Evolutionary conservation across 1,284 basidiomycete species (phyloP), one percentile per base, ranked within the genome.

Genomic region (Anthracocystis setariae): DNA sequence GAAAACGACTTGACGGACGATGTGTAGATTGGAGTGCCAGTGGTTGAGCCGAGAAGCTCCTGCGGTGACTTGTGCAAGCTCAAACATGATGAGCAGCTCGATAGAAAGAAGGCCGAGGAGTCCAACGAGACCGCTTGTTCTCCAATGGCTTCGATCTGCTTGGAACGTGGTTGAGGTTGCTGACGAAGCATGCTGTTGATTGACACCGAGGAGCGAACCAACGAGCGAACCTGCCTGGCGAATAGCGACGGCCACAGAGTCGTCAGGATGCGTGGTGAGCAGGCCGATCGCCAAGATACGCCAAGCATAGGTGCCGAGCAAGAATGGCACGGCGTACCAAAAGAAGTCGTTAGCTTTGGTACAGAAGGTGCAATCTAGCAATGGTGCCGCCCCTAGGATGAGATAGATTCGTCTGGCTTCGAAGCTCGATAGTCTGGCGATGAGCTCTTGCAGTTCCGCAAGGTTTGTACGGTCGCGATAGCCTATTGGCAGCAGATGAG

Each of bases 291-390:
- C 69, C 25, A 72, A n/a, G 44, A 72, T 55, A 12, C 62, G 52
- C 63, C 69, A 66, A 38, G 69, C 58, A 21, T 66, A 67, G 5
- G 45, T 17, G 12, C 35, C 45, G 25, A 66, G 42, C 46, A 72
- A 46, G 45, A 62, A 59, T 8, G 69, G 59, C 5, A 72, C 45
- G 1, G 69, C 58, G 21, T 55, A 72, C 54, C 49, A 67, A 39
- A 67, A 63, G 48, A 56, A 50, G 55, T 72, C 69, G 47, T 44
- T 56, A 39, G 46, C 18, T 9, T 43, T 48, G 3, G 51, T 62
- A 59, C 69, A 72, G 32, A 72, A 72, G 24, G 58, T 59, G 54
- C 69, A 72, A 24, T 67, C 59, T 29, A 62, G 46, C 29, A 72
- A 35, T 10, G 69, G 63, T n/a, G 23, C 17, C 2, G 69, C 23